A percentile compares a stretch with the other conserved stretches of the same genome.
phyloP scores from a whole-genome alignment of 2,329 filamentous ascomycete genomes.

The Fusarium metavorans region DNA sequence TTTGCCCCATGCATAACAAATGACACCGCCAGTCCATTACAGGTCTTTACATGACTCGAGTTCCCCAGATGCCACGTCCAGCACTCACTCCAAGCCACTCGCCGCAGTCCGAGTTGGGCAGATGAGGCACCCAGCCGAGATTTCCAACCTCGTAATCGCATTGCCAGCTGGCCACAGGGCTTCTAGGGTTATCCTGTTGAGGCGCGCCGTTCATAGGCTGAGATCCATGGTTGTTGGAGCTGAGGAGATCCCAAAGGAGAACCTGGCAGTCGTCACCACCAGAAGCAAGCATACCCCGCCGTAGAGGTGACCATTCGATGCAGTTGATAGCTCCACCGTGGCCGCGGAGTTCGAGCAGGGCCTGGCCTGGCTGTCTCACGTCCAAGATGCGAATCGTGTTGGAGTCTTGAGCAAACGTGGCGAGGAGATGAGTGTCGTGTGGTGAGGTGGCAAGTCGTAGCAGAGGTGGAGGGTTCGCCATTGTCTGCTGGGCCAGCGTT shows the following conservation, averaged over 20 bases:
- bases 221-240: conserved; percentile 58
- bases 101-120: conserved; percentile 75
- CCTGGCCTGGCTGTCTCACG: conserved; percentile 94
- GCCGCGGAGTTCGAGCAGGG: conserved; percentile 90
- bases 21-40: conserved; percentile 32
- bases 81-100: conserved; percentile 89
- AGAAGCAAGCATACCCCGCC: conserved; percentile 89
- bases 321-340: conserved; percentile 89
- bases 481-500: conserved; percentile 80
- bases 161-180: conserved; percentile 81
- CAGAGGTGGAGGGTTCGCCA: conserved; percentile 81
- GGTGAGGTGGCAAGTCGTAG: conserved; percentile 89
- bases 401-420: conserved; percentile 96
- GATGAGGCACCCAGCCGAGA: conserved; percentile 83
- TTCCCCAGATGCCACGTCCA: conserved; percentile 84
- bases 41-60: conserved; percentile 57
- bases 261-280: conserved; percentile 94
- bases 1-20: conserved; percentile 21
- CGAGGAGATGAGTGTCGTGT: conserved; percentile 93
- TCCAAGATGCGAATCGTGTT: conserved; percentile 94
- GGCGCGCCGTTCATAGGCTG: conserved; percentile 62
- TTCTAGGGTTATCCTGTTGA: conserved; percentile 69
- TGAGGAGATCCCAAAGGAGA: conserved; percentile 92
- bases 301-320: conserved; percentile 93
- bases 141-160: conserved; percentile 91